These are phyloP conservation scores for Xylaria multiplex DNA, from an alignment of 2,329 filamentous ascomycete species.

Conservation along the genomic window DNA sequence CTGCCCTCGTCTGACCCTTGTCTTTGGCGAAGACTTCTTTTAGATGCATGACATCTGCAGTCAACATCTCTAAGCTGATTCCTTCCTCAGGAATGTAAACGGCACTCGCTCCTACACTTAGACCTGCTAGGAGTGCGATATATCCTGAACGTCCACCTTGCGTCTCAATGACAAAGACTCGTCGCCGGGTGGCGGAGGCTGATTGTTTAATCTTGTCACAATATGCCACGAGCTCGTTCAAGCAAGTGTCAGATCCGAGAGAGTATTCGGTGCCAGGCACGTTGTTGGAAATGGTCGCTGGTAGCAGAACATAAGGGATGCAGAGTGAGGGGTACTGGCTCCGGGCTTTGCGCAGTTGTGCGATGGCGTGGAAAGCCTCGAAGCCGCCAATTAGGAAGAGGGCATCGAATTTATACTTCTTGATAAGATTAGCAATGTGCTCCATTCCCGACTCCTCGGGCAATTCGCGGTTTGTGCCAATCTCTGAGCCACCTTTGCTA, in stretches of 20 bases:
- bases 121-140: slow-evolving; percentile 87
- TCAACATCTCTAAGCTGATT: slow-evolving; percentile 91
- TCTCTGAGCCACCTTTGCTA: slow-evolving; percentile 95
- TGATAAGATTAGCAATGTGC: slow-evolving; percentile 82
- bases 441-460: slow-evolving; percentile 87
- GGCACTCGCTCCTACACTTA: slow-evolving; percentile 89
- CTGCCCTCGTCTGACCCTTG: slow-evolving; percentile 86
- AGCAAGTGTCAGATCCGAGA: slow-evolving; percentile 92
- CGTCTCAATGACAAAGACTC: slow-evolving; percentile 97
- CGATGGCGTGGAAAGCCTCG: slow-evolving; percentile 92
- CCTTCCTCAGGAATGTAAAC: slow-evolving; percentile 98
- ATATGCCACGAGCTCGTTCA: slow-evolving; percentile 94
- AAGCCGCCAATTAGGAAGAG: slow-evolving; percentile 95
- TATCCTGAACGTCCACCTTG: slow-evolving; percentile 96
- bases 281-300: slow-evolving; percentile 99
- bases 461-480: slow-evolving; percentile 94
- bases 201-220: slow-evolving; percentile 98
- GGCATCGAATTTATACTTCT: slow-evolving; percentile 87
- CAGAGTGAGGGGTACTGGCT: slow-evolving; percentile 83
- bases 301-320: slow-evolving; percentile 90
- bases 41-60: slow-evolving; percentile 87
- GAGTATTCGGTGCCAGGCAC: slow-evolving; percentile 98
- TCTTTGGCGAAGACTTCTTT: slow-evolving; percentile 87
- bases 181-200: slow-evolving; percentile 88
- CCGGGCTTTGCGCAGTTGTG: slow-evolving; percentile 84